These are phyloP conservation scores for Syzygium aqueum DNA, from an alignment of 345 rosid genomes.

Conservation along the genomic window DNA sequence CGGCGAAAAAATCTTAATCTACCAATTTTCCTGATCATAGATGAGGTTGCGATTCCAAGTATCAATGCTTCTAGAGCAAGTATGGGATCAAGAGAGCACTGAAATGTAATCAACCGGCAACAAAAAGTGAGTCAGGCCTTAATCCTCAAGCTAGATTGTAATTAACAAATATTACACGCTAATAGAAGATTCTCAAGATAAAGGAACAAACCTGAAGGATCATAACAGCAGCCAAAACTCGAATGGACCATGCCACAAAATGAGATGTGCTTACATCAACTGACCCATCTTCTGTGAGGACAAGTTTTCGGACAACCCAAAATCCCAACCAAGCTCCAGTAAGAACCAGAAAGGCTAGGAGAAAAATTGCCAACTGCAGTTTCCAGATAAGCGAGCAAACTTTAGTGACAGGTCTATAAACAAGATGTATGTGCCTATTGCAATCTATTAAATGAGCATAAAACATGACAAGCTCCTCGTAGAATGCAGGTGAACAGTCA, in stretches of 20 bases:
- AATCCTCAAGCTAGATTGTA: neutral
- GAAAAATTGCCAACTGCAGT: constrained; percentile 62
- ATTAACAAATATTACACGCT: neutral
- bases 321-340: constrained; percentile 97
- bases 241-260: constrained; percentile 79
- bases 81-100: constrained; percentile 83
- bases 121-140: neutral
- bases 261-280: constrained; percentile 60
- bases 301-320: constrained; percentile 80
- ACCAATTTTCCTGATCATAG: constrained; percentile 28
- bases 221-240: constrained; percentile 51
- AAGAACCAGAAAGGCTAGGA: constrained; percentile 56
- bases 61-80: constrained; percentile 58
- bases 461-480: neutral
- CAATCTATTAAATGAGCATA: neutral
- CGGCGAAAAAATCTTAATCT: constrained; percentile 37
- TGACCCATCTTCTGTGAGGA: constrained; percentile 79
- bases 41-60: constrained; percentile 35
- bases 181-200: neutral
- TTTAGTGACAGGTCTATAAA: neutral
- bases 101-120: neutral
- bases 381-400: neutral
- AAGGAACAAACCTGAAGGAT: constrained; percentile 64
- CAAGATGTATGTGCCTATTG: neutral
- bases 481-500: neutral